A percentile compares a stretch with the other conserved stretches of the same genome.
Conservation (phyloP, 495 filamentous ascomycete species). For the Oleoguttula mirabilis region DNA sequence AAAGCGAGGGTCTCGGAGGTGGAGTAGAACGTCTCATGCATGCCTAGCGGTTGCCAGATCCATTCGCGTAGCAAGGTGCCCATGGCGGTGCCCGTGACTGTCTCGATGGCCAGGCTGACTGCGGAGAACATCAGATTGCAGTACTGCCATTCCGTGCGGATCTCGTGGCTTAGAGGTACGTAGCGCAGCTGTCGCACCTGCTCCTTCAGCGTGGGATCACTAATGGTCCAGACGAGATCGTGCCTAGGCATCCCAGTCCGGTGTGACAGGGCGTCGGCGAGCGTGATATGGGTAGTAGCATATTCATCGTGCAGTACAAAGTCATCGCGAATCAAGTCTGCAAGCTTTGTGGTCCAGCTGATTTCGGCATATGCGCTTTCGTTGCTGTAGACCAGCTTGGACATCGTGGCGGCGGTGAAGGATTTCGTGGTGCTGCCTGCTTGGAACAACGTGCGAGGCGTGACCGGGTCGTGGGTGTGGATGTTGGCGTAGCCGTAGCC, state of each 20-base stretch:
- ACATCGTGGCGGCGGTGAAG: constrained; percentile 40
- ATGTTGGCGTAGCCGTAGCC: constrained; percentile 6
- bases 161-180: constrained; percentile 16
- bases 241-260: constrained; percentile 16
- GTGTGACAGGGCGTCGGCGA: constrained; percentile 12
- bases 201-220: constrained; percentile 44
- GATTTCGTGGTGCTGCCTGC: constrained; percentile 45
- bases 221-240: constrained; percentile 29
- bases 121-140: constrained; percentile 43
- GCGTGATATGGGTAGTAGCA: constrained; percentile 25
- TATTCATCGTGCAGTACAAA: constrained; percentile 40
- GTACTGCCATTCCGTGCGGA: constrained; percentile 36
- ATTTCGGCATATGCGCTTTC: constrained; percentile 24
- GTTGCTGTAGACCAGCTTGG: constrained; percentile 34
- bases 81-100: constrained; percentile 32
- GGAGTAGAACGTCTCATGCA: constrained; percentile 40
- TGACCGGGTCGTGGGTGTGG: neutral
- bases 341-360: constrained; percentile 38
- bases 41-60: constrained; percentile 40
- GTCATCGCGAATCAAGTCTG: constrained; percentile 40
- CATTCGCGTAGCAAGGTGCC: constrained; percentile 32
- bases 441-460: constrained; percentile 9
- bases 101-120: constrained; percentile 35
- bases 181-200: constrained; percentile 29
- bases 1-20: constrained; percentile 27